Conservation (phyloP, 1,284 basidiomycete genomes). For the Phellopilus nigrolimitatus region DNA sequence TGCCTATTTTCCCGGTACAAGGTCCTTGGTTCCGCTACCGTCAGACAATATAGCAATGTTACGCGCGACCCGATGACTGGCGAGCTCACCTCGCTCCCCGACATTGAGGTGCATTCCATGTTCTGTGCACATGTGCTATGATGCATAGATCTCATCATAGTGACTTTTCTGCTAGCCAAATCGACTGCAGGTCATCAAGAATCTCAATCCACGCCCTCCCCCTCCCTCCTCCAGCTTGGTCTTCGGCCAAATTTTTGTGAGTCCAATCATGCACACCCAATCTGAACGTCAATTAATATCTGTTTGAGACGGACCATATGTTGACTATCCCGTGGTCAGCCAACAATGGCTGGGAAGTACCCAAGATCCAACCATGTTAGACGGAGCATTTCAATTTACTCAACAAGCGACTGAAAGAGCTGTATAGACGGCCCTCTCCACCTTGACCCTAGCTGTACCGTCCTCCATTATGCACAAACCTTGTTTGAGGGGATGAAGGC, state of each 20-base stretch:
- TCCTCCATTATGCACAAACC: constrained; percentile 91
- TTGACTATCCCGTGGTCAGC: constrained; percentile 78
- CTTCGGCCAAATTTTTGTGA: constrained; percentile 70
- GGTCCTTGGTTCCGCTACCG: constrained; percentile 7
- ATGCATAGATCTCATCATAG: constrained; percentile 11
- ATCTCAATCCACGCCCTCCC: constrained; percentile 43
- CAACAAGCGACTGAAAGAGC: constrained; percentile 1
- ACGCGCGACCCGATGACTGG: constrained; percentile 42
- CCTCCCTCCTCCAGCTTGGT: constrained; percentile 52
- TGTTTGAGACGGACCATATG: constrained; percentile 86
- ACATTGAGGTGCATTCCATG: constrained; percentile 37
- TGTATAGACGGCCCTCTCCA: constrained; percentile 65
- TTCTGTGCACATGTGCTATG: constrained; percentile 9
- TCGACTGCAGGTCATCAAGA: constrained; percentile 45
- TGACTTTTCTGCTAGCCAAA: constrained; percentile 37
- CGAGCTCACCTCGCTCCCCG: constrained; percentile 37
- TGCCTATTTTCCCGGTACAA: neutral
- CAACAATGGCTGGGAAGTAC: constrained; percentile 74
- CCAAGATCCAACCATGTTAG: constrained; percentile 81
- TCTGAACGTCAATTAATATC: constrained; percentile 4
- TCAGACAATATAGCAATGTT: constrained; percentile 3
- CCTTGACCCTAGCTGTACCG: constrained; percentile 81
- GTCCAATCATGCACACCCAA: constrained; percentile 26
- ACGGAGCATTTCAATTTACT: neutral
- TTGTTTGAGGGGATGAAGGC: constrained; percentile 98